phyloP scores from a whole-genome alignment of 352 stramenopile genomes.

The Globisporangium paddicum region DNA sequence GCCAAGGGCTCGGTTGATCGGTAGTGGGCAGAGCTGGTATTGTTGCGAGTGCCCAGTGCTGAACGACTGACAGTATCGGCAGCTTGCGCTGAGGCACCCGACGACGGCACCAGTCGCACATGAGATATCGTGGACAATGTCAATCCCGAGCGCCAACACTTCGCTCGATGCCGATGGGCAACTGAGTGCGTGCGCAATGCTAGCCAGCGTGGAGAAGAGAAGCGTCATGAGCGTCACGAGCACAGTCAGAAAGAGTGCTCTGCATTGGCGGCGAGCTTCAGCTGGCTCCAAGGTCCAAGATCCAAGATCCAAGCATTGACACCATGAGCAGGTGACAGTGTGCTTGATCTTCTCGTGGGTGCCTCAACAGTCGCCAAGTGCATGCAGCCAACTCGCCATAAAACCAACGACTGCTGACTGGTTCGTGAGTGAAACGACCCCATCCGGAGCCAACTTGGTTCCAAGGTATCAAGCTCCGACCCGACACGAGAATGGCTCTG shows the following conservation, averaged over 20 bases:
- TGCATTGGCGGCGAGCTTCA: neutral
- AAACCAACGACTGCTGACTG: too few species aligned
- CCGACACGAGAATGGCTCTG: too few species aligned
- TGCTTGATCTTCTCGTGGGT: neutral
- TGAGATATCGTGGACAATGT: neutral
- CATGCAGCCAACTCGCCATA: neutral
- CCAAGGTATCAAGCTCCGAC: too few species aligned
- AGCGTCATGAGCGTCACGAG: neutral
- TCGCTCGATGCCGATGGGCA: neutral
- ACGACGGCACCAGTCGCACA: neutral
- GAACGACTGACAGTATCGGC: conserved; percentile 3
- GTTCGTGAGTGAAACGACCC: too few species aligned
- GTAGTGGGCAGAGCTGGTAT: conserved; percentile 1
- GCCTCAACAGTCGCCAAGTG: neutral
- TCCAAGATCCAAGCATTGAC: neutral
- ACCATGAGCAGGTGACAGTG: neutral
- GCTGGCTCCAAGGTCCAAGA: neutral
- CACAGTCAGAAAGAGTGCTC: neutral
- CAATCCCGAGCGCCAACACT: neutral
- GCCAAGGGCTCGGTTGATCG: neutral
- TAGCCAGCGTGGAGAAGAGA: neutral
- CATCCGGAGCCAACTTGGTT: too few species aligned
- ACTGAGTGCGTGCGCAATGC: neutral
- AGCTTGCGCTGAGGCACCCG: conserved; percentile 2
- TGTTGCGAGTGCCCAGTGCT: neutral